Base-by-base conservation (phyloP, 805 yeast genomes). In the Starmerella sirachaensis region DNA sequence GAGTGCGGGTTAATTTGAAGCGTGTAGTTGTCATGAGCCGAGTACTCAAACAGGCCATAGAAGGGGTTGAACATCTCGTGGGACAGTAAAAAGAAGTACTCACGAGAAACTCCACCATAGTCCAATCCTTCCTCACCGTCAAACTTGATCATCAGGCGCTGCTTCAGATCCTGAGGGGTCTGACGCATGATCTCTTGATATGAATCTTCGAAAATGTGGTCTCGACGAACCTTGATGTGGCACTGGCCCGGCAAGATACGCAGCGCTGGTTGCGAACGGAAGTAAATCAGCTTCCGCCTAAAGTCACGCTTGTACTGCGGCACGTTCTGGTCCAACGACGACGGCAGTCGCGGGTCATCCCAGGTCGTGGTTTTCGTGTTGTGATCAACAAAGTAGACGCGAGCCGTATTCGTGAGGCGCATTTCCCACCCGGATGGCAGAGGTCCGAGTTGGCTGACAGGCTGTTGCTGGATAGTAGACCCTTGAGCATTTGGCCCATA, bases 41-140 rank as follows among this genome's bases (percentile, higher is more conserved):
- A 85, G 61, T 91, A 91, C 63, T 91, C 96, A 59, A 91, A 91
- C 54, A 91, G 66, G 64, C 99, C 88, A 61, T 91, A 91, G 61
- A 86, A 83, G 46, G 99, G 99, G 59, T 91, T 86, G 62, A 91
- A 91, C 95, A 91, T 91, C 62, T 91, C 97, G 59, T 91, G 98
- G 3, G 97, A 86, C 49, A 91, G 69, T 57, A 86, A 69, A 65
- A 86, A 91, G 78, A 91, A 91, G 61, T 84, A 91, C 62, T 91
- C 99, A 66, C 99, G 74, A 21, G 96, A 84, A 46, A 91, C 97
- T 59, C 99, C 99, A 70, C 99, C 99, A 58, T 91, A 91, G 67
- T 91, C 99, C 54, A 91, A 72, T 61, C 98, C 99, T 68, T 91
- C 99, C 66, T 91, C 99, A 45, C 98, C 98, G 53, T 91, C 98